Conservation (phyloP, 2,329 filamentous ascomycete genomes). For the Graphilbum fragrans region DNA sequence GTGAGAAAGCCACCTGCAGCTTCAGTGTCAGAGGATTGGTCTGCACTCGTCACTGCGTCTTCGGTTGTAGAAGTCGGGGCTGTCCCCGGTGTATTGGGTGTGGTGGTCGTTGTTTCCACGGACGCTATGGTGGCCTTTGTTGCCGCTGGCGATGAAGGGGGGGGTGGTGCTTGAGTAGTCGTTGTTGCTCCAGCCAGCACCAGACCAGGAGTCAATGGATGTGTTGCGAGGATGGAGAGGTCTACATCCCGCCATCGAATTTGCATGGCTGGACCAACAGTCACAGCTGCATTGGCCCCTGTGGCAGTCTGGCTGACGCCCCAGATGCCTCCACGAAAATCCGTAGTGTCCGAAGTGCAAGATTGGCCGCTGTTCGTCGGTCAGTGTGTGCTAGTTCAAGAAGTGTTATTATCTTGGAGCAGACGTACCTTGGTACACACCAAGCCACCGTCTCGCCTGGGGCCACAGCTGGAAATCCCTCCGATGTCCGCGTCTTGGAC, state of each 20-base stretch:
- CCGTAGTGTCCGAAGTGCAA: conserved; percentile 27
- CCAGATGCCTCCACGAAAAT: conserved; percentile 26
- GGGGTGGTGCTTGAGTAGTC: background rate
- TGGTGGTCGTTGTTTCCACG: background rate
- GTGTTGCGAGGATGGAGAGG: conserved; percentile 20
- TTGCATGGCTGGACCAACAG: conserved; percentile 24
- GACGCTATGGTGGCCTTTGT: background rate
- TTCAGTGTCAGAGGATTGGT: background rate
- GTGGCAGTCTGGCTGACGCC: conserved; percentile 15
- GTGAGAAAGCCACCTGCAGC: background rate
- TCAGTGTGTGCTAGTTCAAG: background rate
- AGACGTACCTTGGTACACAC: conserved; percentile 13
- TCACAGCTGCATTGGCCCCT: conserved; percentile 11
- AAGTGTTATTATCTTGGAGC: too few relatives aligned
- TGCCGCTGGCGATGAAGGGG: too few relatives aligned
- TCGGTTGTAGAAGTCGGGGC: too few relatives aligned
- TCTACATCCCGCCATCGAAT: conserved; percentile 24
- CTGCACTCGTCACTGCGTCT: too few relatives aligned
- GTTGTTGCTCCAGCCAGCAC: conserved; percentile 9
- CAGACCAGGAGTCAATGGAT: conserved; percentile 22
- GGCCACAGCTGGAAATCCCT: conserved; percentile 9
- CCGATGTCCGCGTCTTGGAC: conserved; percentile 3
- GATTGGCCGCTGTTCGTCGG: conserved; percentile 18
- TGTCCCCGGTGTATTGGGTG: background rate
- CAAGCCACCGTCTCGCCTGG: conserved; percentile 12